A percentile compares a stretch with the other conserved stretches of the same genome.
Evolutionary conservation across 805 yeast genomes (phyloP).

Genomic region (Schwanniomyces vanrijiae): DNA sequence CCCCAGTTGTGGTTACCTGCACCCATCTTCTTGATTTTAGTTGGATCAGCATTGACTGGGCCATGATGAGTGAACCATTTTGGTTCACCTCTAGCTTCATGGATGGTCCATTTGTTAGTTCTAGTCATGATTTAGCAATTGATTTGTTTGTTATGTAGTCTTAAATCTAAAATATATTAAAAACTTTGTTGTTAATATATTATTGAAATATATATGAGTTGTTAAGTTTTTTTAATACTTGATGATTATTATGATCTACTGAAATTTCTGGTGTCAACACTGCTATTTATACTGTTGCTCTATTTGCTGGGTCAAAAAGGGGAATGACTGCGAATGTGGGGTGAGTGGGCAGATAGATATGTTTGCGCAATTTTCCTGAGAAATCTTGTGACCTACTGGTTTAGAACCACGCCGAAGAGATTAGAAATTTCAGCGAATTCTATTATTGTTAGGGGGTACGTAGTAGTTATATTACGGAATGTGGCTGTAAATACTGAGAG

Average conservation of each 20-base stretch:
- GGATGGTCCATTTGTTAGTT: conserved; percentile 75
- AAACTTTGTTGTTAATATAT: background rate
- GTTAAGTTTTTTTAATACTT: background rate
- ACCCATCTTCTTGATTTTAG: conserved; percentile 77
- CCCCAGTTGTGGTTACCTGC: conserved; percentile 93
- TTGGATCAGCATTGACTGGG: conserved; percentile 65
- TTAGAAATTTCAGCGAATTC: background rate
- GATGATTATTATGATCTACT: background rate
- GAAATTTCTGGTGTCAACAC: background rate
- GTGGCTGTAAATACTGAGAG: too few relatives aligned
- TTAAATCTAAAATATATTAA: background rate
- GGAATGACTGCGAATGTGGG: conserved; percentile 3
- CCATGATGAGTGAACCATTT: conserved; percentile 83
- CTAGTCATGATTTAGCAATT: conserved; percentile 54
- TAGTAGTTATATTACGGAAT: background rate
- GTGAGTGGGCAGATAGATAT: background rate
- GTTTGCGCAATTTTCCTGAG: background rate
- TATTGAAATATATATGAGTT: background rate
- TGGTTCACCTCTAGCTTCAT: conserved; percentile 56
- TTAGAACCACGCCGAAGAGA: background rate
- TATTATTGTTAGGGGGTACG: background rate
- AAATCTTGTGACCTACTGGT: background rate
- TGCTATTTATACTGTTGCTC: background rate
- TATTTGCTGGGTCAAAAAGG: background rate
- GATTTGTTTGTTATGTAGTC: background rate